Evolutionary conservation across 1,284 basidiomycete genomes (phyloP).

Genomic region (Puccinia novopanici): DNA sequence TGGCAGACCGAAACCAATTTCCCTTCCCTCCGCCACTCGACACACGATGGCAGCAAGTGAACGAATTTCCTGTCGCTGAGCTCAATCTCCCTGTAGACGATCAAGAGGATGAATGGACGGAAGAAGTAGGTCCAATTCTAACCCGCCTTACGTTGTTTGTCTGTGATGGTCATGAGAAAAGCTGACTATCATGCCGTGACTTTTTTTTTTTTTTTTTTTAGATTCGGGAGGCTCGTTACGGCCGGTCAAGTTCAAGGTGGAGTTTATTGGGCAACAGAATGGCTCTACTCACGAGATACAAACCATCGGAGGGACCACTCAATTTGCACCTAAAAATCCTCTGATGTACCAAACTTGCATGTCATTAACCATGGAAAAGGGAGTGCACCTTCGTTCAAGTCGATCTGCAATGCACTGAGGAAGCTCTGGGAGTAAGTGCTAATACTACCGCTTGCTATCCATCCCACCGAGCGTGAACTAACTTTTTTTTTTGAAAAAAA

Average conservation of each 20-base stretch:
- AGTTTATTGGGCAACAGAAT: constrained; percentile 21
- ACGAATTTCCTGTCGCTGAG: constrained; percentile 10
- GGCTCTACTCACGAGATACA: constrained; percentile 8
- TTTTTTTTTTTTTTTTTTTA: background rate
- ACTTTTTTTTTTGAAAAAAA: background rate
- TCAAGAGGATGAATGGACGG: constrained; percentile 33
- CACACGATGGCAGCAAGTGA: constrained; percentile 28
- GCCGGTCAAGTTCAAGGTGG: constrained; percentile 45
- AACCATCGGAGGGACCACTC: constrained; percentile 9
- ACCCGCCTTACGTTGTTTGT: too few relatives aligned
- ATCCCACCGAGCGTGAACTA: background rate
- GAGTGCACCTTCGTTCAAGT: constrained; percentile 43
- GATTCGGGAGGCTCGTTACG: constrained; percentile 23
- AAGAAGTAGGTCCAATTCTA: constrained; percentile 31
- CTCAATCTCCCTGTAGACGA: too few relatives aligned
- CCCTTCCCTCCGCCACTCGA: constrained; percentile 16
- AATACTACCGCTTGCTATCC: background rate
- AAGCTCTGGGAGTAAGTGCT: constrained; percentile 45
- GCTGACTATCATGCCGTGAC: too few relatives aligned
- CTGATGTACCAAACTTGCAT: constrained; percentile 23
- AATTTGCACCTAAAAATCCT: background rate
- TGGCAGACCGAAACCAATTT: constrained; percentile 4
- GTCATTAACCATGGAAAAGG: constrained; percentile 41
- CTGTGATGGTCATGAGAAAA: too few relatives aligned
- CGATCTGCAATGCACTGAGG: constrained; percentile 34